Evolutionary conservation across 2,329 filamentous ascomycete species (phyloP).

Genomic region (Zymoseptoria passerinii): DNA sequence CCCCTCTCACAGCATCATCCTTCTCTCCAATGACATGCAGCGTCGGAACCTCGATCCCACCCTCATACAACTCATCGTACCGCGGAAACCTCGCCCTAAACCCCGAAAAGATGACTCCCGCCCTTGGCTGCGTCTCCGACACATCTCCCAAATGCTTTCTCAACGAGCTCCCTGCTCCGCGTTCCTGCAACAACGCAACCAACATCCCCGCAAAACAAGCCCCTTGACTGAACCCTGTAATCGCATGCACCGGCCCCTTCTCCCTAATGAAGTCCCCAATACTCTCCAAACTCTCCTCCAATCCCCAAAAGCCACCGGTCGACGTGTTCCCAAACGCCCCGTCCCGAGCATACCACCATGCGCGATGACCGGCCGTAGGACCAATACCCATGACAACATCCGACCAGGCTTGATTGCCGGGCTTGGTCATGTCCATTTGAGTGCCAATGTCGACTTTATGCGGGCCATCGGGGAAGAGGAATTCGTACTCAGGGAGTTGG

Average conservation of each 20-base stretch:
- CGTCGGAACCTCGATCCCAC: constrained; percentile 13
- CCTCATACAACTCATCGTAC: constrained; percentile 16
- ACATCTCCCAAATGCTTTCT: constrained; percentile 5
- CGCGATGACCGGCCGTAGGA: constrained; percentile 11
- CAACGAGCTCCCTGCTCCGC: constrained; percentile 4
- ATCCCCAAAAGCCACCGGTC: constrained; percentile 11
- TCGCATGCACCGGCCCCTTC: constrained; percentile 12
- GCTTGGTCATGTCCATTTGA: constrained; percentile 11
- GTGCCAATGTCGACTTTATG: constrained; percentile 11
- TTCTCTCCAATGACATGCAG: constrained; percentile 16
- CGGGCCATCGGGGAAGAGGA: constrained; percentile 16
- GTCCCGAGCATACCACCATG: constrained; percentile 17
- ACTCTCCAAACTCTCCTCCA: constrained; percentile 11
- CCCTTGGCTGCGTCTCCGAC: constrained; percentile 3
- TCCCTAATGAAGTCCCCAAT: constrained; percentile 10
- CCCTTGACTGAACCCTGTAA: constrained; percentile 16
- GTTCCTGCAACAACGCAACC: constrained; percentile 11
- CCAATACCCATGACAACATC: constrained; percentile 9
- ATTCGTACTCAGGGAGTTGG: constrained; percentile 14
- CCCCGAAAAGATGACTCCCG: constrained; percentile 15
- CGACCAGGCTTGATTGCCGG: constrained; percentile 13
- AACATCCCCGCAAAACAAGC: constrained; percentile 18
- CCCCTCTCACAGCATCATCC: constrained; percentile 13
- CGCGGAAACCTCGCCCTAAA: constrained; percentile 15
- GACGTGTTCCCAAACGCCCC: constrained; percentile 9